Conservation (phyloP, 805 yeast species). For the Nakazawaea laoshanensis region DNA sequence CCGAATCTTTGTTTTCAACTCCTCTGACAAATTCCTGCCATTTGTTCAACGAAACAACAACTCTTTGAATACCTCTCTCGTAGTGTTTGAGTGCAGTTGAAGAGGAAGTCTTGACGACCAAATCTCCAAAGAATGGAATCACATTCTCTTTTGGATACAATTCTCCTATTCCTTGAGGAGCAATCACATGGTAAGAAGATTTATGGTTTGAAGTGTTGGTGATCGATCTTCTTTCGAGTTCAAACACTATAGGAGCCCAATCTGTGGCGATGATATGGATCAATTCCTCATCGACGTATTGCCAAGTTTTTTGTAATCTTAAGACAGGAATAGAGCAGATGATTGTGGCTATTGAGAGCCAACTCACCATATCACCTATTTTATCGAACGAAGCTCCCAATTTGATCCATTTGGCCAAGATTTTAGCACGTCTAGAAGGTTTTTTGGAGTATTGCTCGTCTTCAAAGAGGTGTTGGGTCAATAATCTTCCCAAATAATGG, state of each 20-base stretch:
- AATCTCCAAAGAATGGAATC: constrained; percentile 87
- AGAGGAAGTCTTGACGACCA: constrained; percentile 40
- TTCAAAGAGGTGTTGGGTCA: constrained; percentile 61
- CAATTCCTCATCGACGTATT: constrained; percentile 49
- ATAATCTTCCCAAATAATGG: constrained; percentile 70
- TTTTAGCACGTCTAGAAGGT: constrained; percentile 45
- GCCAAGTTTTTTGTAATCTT: constrained; percentile 71
- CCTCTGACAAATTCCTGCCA: constrained; percentile 69
- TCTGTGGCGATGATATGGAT: constrained; percentile 60
- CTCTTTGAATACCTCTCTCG: constrained; percentile 57
- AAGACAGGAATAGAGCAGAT: constrained; percentile 77
- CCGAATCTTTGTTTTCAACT: constrained; percentile 33
- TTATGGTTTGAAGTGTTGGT: constrained; percentile 47
- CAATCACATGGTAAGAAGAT: constrained; percentile 64
- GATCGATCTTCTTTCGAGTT: constrained; percentile 69
- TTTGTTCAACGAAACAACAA: constrained; percentile 64
- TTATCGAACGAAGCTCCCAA: constrained; percentile 72
- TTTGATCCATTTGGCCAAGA: constrained; percentile 77
- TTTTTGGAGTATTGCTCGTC: constrained; percentile 27
- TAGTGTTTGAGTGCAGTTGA: constrained; percentile 39
- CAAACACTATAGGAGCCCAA: constrained; percentile 92
- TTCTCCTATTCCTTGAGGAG: constrained; percentile 81
- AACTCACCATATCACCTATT: constrained; percentile 86
- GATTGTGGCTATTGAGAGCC: constrained; percentile 84
- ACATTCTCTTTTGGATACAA: constrained; percentile 68